Conservation (phyloP, 148 eudicot species). For the Rhododendron kiyosumense region DNA sequence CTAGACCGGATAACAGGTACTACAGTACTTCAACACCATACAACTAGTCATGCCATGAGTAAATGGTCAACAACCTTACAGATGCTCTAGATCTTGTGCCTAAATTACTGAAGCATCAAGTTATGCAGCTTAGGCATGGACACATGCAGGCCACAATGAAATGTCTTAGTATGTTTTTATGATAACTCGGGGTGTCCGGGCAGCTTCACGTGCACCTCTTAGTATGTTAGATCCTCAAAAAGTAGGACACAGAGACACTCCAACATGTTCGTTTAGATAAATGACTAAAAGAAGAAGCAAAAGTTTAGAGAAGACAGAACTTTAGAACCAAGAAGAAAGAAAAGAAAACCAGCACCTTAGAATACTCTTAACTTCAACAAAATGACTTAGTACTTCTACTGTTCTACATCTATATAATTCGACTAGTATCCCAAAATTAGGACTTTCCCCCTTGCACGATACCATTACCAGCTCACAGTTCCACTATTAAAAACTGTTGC, state of each 20-base stretch:
- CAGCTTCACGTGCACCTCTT: neutral
- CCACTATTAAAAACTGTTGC: neutral
- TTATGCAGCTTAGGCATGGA: neutral
- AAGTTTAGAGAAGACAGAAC: neutral
- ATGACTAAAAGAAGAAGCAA: neutral
- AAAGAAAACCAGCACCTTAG: neutral
- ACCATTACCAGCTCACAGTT: neutral
- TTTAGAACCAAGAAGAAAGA: neutral
- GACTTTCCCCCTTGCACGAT: neutral
- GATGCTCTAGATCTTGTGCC: neutral
- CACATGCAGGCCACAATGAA: neutral
- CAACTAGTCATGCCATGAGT: neutral
- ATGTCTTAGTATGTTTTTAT: neutral
- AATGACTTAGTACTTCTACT: neutral
- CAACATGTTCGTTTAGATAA: neutral
- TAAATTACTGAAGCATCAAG: neutral
- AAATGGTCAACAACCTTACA: neutral
- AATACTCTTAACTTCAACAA: neutral
- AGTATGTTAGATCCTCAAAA: neutral
- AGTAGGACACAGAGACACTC: neutral
- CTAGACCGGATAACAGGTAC: neutral
- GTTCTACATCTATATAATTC: neutral
- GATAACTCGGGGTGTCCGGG: neutral
- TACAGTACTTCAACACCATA: neutral
- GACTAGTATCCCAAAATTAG: neutral